phyloP scores from a whole-genome alignment of 371 early-diverging fungal species.

The Antonospora locustae region DNA sequence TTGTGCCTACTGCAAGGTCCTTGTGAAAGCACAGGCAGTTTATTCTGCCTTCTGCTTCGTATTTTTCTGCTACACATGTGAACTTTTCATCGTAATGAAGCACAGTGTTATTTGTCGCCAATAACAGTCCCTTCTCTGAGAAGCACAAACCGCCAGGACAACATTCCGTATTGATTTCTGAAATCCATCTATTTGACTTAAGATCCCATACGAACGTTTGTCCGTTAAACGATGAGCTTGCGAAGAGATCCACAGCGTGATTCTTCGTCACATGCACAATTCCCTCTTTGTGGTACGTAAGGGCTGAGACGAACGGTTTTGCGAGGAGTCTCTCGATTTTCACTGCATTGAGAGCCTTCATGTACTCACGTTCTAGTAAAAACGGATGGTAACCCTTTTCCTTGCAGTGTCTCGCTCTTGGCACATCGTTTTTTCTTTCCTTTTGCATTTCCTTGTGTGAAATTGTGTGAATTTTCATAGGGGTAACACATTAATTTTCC shows the following conservation, averaged over 20 bases:
- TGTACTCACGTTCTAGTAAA: conserved; percentile 83
- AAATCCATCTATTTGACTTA: neutral
- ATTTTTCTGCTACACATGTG: no score
- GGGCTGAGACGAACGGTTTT: conserved; percentile 80
- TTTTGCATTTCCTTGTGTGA: conserved; percentile 65
- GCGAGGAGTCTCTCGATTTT: conserved; percentile 90
- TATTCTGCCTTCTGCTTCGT: no score
- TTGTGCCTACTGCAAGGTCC: no score
- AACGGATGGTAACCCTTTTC: conserved; percentile 79
- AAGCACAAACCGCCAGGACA: neutral
- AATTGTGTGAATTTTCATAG: conserved; percentile 68
- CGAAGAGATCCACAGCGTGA: conserved; percentile 57
- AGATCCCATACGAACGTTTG: neutral
- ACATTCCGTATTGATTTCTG: neutral
- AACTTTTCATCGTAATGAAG: no score
- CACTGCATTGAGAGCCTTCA: conserved; percentile 77
- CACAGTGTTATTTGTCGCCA: neutral
- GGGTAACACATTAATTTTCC: no score
- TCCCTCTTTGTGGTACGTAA: conserved; percentile 80
- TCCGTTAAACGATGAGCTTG: neutral
- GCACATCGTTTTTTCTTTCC: conserved; percentile 68
- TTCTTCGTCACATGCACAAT: conserved; percentile 81
- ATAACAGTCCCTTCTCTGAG: neutral
- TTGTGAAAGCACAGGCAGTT: no score
- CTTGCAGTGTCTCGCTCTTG: conserved; percentile 71